phyloP scores from a whole-genome alignment of 2,329 filamentous ascomycete species.

The Ceratocystis destructans region DNA sequence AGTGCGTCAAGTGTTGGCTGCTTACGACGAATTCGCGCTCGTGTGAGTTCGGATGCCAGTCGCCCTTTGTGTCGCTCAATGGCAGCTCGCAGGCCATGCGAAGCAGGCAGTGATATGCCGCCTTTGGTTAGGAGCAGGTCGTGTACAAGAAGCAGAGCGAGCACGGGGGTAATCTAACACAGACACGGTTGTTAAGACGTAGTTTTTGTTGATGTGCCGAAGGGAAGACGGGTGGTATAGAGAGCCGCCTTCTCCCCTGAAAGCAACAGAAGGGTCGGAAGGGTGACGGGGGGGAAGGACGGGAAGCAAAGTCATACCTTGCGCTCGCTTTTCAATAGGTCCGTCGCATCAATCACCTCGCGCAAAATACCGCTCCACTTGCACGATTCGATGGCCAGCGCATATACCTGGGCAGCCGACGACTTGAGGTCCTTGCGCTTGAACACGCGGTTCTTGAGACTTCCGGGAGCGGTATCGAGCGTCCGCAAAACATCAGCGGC shows the following conservation, averaged over 20 bases:
- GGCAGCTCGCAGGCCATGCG: conserved; percentile 61
- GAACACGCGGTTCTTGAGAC: conserved; percentile 77
- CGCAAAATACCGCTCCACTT: conserved; percentile 84
- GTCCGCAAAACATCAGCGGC: conserved; percentile 57
- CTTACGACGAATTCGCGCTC: conserved; percentile 58
- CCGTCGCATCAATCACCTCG: conserved; percentile 74
- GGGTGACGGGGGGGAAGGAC: neutral
- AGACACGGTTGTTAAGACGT: neutral
- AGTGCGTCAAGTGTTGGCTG: conserved; percentile 55
- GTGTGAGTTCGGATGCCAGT: conserved; percentile 68
- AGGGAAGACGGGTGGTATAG: too few species aligned
- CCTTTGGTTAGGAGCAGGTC: conserved; percentile 70
- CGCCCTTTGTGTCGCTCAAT: conserved; percentile 72
- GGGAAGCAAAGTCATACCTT: conserved; percentile 46
- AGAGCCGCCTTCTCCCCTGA: too few species aligned
- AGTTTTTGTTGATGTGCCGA: neutral
- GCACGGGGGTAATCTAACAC: conserved; percentile 59
- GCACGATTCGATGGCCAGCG: conserved; percentile 68
- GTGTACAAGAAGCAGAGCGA: conserved; percentile 72
- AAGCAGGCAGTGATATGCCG: conserved; percentile 67
- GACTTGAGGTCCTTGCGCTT: conserved; percentile 60
- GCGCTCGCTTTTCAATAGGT: conserved; percentile 62
- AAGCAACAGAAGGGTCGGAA: neutral
- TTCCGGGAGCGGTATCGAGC: conserved; percentile 53
- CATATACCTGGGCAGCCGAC: conserved; percentile 69